Base-by-base conservation (phyloP, 257 asterid genomes). In the Anisodus tanguticus region DNA sequence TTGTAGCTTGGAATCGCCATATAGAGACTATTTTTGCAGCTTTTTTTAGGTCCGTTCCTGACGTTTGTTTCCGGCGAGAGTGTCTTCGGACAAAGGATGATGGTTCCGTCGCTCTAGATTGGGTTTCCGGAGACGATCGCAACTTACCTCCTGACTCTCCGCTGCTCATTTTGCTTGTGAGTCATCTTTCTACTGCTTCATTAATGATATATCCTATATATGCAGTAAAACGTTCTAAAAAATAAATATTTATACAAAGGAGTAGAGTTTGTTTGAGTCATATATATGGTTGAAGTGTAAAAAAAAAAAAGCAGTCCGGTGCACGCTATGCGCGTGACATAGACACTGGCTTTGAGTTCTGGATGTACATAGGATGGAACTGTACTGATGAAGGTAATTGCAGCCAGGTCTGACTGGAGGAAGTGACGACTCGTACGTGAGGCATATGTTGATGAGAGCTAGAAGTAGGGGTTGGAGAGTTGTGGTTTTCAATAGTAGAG, bases 361-460 rank as follows among this genome's bases (percentile, higher is more conserved):
- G 58, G 63, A 64, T 66, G 66, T 72, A 49, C 86, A 74, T 82
- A 63, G 13, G 43, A 26, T 60, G 68, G 22, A 9, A 64, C 2
- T 67, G 59, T 59, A 84, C 74, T 63, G 79, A 83, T 68, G 13
- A 82, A 83, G 83, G 19, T n/a, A 78, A 80, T 87, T 91, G 89
- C 98, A 95, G 98, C 99, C 99, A 85, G 99, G 99, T 86, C 84
- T 96, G 64, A 94, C 98, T n/a, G 99, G 99, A 82, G 99, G 99
- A 60, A 96, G 99, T 55, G 88, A 76, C 19, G 98, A 94, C 82
- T 80, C 95, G 0, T 96, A 96, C 9, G 98, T 96, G 55, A 92
- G 98, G 91, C 98, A 94, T 92, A 94, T 92, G 98, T 88, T 93
- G 81, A 81, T 91, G 86, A 90, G 90, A 87, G 99, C 98, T n/a